Base-by-base conservation (phyloP, 805 yeast genomes). In the Starmerella kuoi region DNA sequence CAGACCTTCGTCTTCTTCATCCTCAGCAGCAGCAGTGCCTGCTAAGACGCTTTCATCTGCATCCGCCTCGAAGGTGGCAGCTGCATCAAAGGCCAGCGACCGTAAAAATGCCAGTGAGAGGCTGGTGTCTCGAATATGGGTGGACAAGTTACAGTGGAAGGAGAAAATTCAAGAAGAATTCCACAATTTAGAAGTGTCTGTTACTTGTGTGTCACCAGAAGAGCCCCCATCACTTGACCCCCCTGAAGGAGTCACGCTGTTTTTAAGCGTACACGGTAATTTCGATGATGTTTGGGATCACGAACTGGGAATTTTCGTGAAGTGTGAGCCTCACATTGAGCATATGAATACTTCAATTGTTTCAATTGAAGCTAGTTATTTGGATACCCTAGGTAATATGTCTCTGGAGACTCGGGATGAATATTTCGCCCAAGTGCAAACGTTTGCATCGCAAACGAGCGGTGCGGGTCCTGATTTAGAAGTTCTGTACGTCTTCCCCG, bases 281-380 rank as follows among this genome's bases (percentile, higher is more conserved):
- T 48, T 25, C 25, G 35, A 32, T 4, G 51, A 48, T 25, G 43
- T n/a, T 11, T 48, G 47, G 47, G 38, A 38, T 14, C 28, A 8
- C 4, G 47, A 27, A 21, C 41, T 30, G 27, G 20, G 26, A 2
- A 17, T 31, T 3, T 48, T 45, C 17, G 40, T 42, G 30, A 42
- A 35, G 32, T 8, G 43, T 2, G 27, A 24, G 8, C 12, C 31
- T 2, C 49, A 45, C 38, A 22, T 3, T 11, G 51, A 48, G 28
- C 26, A 6, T 11, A n/a, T 48, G 32, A 19, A 9, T 15, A 32
- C 27, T 26, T 31, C 32, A 7, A 30, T 48, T 4, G 45, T 42
- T 4, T 44, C 33, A 4, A 25, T 47, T 7, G 15, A 31, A 2
- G 41, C 46, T 5, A 26, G 18, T 5, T 35, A 28, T 3, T 30